Evolutionary conservation across 768 basidiomycete genomes (phyloP), one percentile per base, ranked within the genome.

Genomic region (Russula ochroleuca): DNA sequence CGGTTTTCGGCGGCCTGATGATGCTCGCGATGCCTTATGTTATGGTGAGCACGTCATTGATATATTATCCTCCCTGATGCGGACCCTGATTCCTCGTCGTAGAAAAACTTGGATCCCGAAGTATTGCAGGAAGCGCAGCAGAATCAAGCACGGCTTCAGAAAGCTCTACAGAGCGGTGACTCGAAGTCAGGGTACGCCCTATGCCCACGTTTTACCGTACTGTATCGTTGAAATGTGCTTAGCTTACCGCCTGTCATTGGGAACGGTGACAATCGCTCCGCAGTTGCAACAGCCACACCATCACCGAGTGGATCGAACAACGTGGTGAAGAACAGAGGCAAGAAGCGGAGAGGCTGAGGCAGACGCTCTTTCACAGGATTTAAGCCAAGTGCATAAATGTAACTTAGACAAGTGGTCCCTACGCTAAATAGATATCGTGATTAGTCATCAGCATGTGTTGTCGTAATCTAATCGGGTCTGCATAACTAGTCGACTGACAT

Each of bases 21-120:
- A 81, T 88, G 76, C 73, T 92, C 31, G 82, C 79, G 25, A 85
- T 84, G 82, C 90, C 90, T 5, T 90, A 88, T 70, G 73, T 92
- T 59, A 87, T 87, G 81, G 90, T 90, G 70, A 53, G 77, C 21
- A 9, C 61, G 19, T 48, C n/a, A 1, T 49, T 25, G 14, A 49
- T 35, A 31, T 33, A 15, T 9, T n/a, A 5, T 33, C n/a, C 15
- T 25, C 55, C 21, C 21, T 41, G n/a, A n/a, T 1, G 6, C 11
- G 13, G 19, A 17, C 28, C 19, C 14, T 53, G 1, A 19, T 60
- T 21, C 47, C 33, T 23, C n/a, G 48, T 15, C 41, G 13, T 65
- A 92, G 90, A 88, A 88, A 80, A 87, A 86, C 60, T 72, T 92
- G 76, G 90, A 91, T 69, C 87, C 87, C 1, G 85, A 86, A 69